Evolutionary conservation across 1,284 basidiomycete genomes (phyloP), one percentile per base, ranked within the genome.

Genomic region (Cryptococcus sp.): DNA sequence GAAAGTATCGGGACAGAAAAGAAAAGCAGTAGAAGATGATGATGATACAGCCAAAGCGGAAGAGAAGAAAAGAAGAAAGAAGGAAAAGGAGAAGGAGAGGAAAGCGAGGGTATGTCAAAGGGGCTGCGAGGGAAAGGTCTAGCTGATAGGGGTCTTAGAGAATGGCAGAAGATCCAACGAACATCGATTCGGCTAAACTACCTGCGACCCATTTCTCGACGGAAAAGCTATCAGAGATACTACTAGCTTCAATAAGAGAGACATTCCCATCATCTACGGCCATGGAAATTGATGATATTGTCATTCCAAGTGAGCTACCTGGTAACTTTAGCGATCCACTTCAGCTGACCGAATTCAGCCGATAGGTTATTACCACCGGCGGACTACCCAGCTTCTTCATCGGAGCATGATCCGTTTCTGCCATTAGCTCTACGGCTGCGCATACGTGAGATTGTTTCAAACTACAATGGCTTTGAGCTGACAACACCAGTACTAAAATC

Each of bases 241-340:
- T 74, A 8, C 65, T 72, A 11, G 46, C 59, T 0, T 68, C 66
- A 0, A 64, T 67, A 34, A 55, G 67, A n/a, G 69, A 71, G 41
- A 64, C 71, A 4, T 71, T 66, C 52, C 66, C 71, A 2, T 58
- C 66, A 7, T 65, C 68, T 5, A 69, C 65, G 14, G 56, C 66
- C 14, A 74, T 77, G 64, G 75, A 77, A 61, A 61, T 77, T 41
- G 71, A 70, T 5, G 74, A 76, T 50, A 50, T 70, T 14, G 55
- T 57, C 4, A 63, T 74, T 10, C 65, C 68, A 4, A 53, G 70
- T 67, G 37, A 42, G 67, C 58, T 11, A 30, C 34, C 7, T 34
- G 32, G 2, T 11, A 3, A 7, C 23, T 37, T 35, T 36, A 13
- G 2, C 41, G 34, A 43, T 34, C 30, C 14, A 1, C 10, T 52